Evolutionary conservation across 805 yeast species (phyloP).

Genomic region (Yarrowia keelungensis): DNA sequence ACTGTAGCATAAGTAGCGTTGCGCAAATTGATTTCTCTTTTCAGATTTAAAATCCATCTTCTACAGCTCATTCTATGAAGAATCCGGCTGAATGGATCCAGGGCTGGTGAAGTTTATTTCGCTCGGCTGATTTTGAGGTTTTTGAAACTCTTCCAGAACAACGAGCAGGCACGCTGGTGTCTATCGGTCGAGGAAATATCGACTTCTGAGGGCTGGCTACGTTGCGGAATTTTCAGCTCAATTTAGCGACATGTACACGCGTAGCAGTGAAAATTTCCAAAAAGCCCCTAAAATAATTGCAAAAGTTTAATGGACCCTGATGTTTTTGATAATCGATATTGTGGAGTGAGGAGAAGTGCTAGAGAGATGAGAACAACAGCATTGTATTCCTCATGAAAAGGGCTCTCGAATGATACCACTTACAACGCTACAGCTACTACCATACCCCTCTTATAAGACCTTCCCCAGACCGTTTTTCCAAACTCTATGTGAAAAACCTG

Average conservation of each 20-base stretch:
- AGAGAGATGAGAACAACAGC: too few species aligned
- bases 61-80: too few species aligned
- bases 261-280: not conserved
- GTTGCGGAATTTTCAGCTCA: not conserved
- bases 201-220: too few species aligned
- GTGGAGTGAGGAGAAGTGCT: too few species aligned
- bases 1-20: too few species aligned
- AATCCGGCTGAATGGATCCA: not conserved
- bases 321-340: not conserved
- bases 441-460: too few species aligned
- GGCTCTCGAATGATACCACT: not conserved
- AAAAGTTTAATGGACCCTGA: not conserved
- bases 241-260: not conserved
- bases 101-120: slow-evolving; percentile 18
- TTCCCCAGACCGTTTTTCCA: not conserved
- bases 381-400: too few species aligned
- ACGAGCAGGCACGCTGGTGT: too few species aligned
- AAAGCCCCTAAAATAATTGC: not conserved
- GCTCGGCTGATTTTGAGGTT: slow-evolving; percentile 13
- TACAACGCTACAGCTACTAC: not conserved
- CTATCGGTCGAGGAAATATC: not conserved
- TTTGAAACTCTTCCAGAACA: not conserved
- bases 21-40: not conserved
- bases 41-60: not conserved
- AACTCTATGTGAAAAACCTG: slow-evolving; percentile 28